Percentiles rank a stretch among this genome's conserved stretches.
These are phyloP conservation scores for Rhizopogon salebrosus DNA, from an alignment of 768 basidiomycete species.

Conservation along the genomic window DNA sequence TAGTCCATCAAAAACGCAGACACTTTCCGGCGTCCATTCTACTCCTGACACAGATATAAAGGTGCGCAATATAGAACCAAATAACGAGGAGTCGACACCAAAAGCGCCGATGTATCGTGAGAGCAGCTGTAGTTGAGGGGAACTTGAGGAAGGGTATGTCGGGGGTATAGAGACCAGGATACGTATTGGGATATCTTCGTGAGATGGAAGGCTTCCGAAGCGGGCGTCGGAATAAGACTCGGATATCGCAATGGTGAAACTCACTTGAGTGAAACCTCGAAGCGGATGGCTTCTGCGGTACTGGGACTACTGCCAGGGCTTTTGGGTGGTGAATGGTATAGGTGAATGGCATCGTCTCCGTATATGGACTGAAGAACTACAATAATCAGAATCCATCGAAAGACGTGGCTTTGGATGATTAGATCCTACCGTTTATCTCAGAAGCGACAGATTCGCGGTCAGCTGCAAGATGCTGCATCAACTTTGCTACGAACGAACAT, in stretches of 20 bases:
- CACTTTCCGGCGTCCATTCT: slow-evolving; percentile 68
- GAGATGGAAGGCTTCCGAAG: slow-evolving; percentile 42
- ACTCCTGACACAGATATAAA: slow-evolving; percentile 74
- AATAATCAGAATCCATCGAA: slow-evolving; percentile 19
- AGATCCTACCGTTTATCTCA: slow-evolving; percentile 39
- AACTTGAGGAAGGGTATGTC: slow-evolving; percentile 58
- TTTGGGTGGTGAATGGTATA: slow-evolving; percentile 42
- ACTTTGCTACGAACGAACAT: slow-evolving; percentile 19
- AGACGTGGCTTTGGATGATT: neutral
- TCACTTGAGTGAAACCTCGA: slow-evolving; percentile 62
- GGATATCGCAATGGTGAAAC: slow-evolving; percentile 16
- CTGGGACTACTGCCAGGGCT: slow-evolving; percentile 10
- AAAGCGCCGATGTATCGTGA: slow-evolving; percentile 81
- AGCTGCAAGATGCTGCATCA: slow-evolving; percentile 22
- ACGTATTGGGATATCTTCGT: slow-evolving; percentile 47
- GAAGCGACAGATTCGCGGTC: slow-evolving; percentile 40
- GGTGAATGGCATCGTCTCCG: slow-evolving; percentile 58
- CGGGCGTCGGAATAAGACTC: neutral
- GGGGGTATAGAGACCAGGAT: slow-evolving; percentile 54
- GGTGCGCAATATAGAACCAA: slow-evolving; percentile 73
- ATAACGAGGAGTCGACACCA: slow-evolving; percentile 66
- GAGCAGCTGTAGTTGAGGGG: slow-evolving; percentile 81
- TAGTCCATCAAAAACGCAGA: slow-evolving; percentile 86
- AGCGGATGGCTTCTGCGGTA: slow-evolving; percentile 44
- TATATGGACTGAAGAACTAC: slow-evolving; percentile 78